phyloP scores from a whole-genome alignment of 768 basidiomycete genomes.

The Trametes meyenii region DNA sequence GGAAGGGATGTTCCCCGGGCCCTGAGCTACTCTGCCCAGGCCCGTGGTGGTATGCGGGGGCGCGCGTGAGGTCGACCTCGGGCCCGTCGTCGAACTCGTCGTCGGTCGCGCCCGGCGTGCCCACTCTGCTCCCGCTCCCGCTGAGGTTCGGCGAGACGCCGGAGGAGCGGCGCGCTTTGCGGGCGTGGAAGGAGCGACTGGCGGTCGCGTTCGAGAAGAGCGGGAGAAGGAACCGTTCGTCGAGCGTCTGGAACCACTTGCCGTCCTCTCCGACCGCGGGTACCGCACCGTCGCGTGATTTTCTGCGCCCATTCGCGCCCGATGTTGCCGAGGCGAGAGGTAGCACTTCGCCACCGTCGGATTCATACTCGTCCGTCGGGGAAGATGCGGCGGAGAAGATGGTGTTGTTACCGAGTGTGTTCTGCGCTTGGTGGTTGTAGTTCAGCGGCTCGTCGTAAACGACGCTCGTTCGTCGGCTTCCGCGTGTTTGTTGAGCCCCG shows the following conservation, averaged over 20 bases:
- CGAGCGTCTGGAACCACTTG: conserved; percentile 94
- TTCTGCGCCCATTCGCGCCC: conserved; percentile 8
- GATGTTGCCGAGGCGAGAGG: conserved; percentile 64
- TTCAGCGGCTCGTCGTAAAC: conserved; percentile 50
- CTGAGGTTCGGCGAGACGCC: conserved; percentile 33
- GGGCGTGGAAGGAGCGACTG: conserved; percentile 82
- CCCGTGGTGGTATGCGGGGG: conserved; percentile 15
- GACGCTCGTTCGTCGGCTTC: conserved; percentile 45
- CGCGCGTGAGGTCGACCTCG: conserved; percentile 34
- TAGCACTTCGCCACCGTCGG: conserved; percentile 73
- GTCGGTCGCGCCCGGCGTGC: conserved; percentile 39
- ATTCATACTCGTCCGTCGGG: conserved; percentile 63
- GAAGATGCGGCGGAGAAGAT: conserved; percentile 74
- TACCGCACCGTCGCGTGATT: conserved; percentile 17
- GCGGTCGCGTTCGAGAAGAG: conserved; percentile 93
- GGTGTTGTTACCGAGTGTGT: conserved; percentile 29
- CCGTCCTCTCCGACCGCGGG: conserved; percentile 60
- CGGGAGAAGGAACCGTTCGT: conserved; percentile 92
- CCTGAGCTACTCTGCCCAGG: conserved; percentile 36
- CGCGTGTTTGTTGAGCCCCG: conserved; percentile 24
- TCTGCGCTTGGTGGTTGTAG: conserved; percentile 66
- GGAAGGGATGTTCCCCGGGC: conserved; percentile 50
- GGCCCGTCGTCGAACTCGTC: conserved; percentile 41
- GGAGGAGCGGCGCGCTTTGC: conserved; percentile 56
- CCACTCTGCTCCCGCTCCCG: conserved; percentile 30